Evolutionary conservation across 805 yeast genomes (phyloP).

Genomic region (Starmerella ratchasimensis): DNA sequence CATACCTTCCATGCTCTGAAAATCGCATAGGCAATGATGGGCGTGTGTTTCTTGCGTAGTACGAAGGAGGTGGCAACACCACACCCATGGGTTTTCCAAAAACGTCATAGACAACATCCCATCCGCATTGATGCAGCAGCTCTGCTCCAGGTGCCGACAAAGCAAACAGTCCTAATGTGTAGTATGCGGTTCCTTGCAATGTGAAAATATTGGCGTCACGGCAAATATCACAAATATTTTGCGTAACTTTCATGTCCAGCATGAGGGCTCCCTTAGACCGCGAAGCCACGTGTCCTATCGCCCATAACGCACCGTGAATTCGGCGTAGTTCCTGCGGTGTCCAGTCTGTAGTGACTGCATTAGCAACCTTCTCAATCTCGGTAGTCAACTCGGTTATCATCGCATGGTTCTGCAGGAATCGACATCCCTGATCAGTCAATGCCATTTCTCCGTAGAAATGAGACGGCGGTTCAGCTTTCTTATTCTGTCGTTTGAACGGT

Average conservation of each 20-base stretch:
- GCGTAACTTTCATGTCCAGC: conserved; percentile 32
- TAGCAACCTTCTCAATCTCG: conserved; percentile 5
- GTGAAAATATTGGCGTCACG: conserved; percentile 39
- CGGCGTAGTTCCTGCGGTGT: conserved; percentile 28
- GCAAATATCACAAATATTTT: conserved; percentile 41
- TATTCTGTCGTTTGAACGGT: conserved; percentile 2
- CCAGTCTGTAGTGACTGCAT: neutral
- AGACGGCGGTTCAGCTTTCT: conserved; percentile 29
- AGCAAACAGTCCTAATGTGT: conserved; percentile 60
- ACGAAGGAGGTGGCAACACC: conserved; percentile 15
- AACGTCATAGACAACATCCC: conserved; percentile 40
- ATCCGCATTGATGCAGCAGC: conserved; percentile 64
- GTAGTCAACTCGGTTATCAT: conserved; percentile 23
- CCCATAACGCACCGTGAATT: conserved; percentile 72
- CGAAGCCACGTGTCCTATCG: conserved; percentile 70
- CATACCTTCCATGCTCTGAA: too few species aligned
- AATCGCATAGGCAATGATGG: too few species aligned
- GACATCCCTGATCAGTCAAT: conserved; percentile 67
- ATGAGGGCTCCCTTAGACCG: conserved; percentile 53
- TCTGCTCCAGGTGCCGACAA: conserved; percentile 69
- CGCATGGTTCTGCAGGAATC: conserved; percentile 40
- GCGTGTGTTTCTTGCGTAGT: too few species aligned
- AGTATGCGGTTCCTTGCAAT: conserved; percentile 64
- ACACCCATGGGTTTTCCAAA: conserved; percentile 16
- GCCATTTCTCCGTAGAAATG: conserved; percentile 74